A percentile compares a stretch with the other conserved stretches of the same genome.
These are phyloP conservation scores for Alternaria brassicicola DNA, from an alignment of 2,329 filamentous ascomycete species.

Conservation along the genomic window DNA sequence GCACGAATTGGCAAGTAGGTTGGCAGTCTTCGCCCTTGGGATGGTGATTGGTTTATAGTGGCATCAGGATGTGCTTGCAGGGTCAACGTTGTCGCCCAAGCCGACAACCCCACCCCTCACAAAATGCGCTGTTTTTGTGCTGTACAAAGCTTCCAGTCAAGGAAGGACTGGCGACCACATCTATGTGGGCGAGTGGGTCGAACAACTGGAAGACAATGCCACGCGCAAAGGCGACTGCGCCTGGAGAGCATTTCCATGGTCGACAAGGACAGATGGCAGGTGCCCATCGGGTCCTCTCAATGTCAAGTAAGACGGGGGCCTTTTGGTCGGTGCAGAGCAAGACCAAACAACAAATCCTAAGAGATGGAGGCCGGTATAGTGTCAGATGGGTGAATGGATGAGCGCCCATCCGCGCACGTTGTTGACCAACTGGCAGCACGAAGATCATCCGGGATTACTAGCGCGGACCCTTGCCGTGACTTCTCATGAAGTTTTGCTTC, in stretches of 20 bases:
- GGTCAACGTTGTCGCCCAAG: not conserved
- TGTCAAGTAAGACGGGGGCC: not conserved
- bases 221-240: not conserved
- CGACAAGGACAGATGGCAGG: not conserved
- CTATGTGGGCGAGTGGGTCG: conserved; percentile 7
- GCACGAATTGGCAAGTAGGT: not conserved
- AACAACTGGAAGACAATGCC: conserved; percentile 1
- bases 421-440: conserved; percentile 16
- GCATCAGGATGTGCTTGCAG: not conserved
- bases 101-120: conserved; percentile 1
- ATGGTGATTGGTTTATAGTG: not conserved
- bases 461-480: conserved; percentile 18
- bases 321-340: not conserved
- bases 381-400: not conserved
- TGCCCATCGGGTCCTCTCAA: not conserved
- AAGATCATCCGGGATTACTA: conserved; percentile 13
- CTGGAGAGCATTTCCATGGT: not conserved
- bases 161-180: not conserved
- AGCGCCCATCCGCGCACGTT: conserved; percentile 9
- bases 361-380: not conserved
- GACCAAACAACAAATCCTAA: not conserved
- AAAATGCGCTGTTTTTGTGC: conserved; percentile 14
- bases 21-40: not conserved
- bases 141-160: conserved; percentile 5
- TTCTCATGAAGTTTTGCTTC: conserved; percentile 30